Base-by-base conservation (phyloP, 225 moss, liverwort and hornwort genomes). In the Marchantia polymorpha region DNA sequence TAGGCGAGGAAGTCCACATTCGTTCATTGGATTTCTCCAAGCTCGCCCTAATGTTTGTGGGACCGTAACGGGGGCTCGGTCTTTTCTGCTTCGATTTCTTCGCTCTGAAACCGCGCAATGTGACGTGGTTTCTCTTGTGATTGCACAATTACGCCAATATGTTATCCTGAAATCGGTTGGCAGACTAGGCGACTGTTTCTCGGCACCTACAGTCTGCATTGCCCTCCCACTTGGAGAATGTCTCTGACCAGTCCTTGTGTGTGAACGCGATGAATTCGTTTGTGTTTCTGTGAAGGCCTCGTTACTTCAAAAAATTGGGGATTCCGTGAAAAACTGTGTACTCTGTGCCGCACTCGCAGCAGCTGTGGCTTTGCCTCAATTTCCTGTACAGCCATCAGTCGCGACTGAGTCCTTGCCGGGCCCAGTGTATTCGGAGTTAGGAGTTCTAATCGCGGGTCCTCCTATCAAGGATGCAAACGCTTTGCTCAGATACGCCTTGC, bases 381-480 rank as follows among this genome's bases (percentile, higher is more conserved):
- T 77, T 17, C 26, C 80, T 25, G 39, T 76, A 56, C 23, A 75
- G 13, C 78, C 81, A 55, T n/a, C n/a, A n/a, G n/a, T n/a, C n/a
- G 79, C 73, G 29, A 84, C 64, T 54, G 64, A 80, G 54, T 86
- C 89, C 22, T 22, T 58, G 6, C 66, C 72, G 39, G 84, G 84
- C 52, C 91, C 93, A 25, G 91, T 83, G 14, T 83, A 92, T 55
- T 81, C 92, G 15, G 96, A 97, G 74, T 73, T 93, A 73, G 88
- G 93, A 64, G 91, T 86, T 20, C 83, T 97, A 71, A 90, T 94
- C 68, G 80, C 96, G 79, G 96, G 96, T 68, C 96, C 94, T 22
- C 96, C 97, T 10, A 90, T 99, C 31, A 99, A 99, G 85, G 94
- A 99, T 76, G 86, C 97, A 10, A 88, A 89, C 51, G 97, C 93